Evolutionary conservation across 768 basidiomycete genomes (phyloP).

Genomic region (Tubosaeta sp.): DNA sequence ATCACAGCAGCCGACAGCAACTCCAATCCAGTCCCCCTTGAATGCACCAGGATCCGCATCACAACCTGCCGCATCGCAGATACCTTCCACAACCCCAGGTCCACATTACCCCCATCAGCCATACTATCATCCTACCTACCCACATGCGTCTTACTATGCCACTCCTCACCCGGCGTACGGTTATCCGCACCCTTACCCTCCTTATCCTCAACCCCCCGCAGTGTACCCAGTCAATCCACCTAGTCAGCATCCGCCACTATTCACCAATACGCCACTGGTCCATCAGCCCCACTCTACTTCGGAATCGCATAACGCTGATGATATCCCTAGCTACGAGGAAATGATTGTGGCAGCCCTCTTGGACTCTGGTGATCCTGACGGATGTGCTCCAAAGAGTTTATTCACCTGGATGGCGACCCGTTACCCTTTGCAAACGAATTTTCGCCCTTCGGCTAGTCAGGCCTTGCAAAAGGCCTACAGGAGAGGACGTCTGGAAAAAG

Average conservation of each 20-base stretch:
- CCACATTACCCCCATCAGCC: conserved; percentile 50
- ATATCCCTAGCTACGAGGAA: conserved; percentile 85
- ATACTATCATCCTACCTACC: conserved; percentile 57
- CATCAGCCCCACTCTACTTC: conserved; percentile 31
- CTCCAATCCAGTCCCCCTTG: conserved; percentile 25
- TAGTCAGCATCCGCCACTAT: conserved; percentile 28
- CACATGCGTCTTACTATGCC: conserved; percentile 64
- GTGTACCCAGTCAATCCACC: conserved; percentile 29
- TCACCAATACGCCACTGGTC: conserved; percentile 34
- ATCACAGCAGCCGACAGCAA: conserved; percentile 14
- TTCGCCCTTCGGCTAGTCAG: conserved; percentile 84
- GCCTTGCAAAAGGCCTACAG: conserved; percentile 84
- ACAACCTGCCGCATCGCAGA: conserved; percentile 19
- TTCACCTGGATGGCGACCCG: conserved; percentile 81
- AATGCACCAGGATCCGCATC: conserved; percentile 12
- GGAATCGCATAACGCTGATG: conserved; percentile 33
- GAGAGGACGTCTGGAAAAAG: conserved; percentile 77
- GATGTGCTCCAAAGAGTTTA: conserved; percentile 76
- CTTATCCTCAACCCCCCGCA: conserved; percentile 31
- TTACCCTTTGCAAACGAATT: conserved; percentile 85
- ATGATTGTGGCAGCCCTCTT: conserved; percentile 83
- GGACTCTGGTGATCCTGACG: conserved; percentile 66
- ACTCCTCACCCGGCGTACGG: conserved; percentile 34
- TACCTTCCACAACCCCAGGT: conserved; percentile 19
- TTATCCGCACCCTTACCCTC: conserved; percentile 37